Evolutionary conservation across 495 filamentous ascomycete genomes (phyloP).

Genomic region (Xylaria castorea): DNA sequence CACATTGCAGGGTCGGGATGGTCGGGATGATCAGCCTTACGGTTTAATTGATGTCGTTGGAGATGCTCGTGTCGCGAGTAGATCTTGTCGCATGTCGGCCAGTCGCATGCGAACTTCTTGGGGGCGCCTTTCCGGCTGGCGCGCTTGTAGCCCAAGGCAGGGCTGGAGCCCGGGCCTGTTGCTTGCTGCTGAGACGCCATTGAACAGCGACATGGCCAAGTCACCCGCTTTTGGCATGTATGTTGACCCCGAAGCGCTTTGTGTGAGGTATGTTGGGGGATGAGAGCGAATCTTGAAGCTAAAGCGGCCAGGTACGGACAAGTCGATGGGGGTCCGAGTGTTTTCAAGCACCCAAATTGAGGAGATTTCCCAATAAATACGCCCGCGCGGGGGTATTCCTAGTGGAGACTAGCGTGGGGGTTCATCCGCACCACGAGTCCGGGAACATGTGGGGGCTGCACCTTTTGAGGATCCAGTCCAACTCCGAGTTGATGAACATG

Average conservation of each 20-base stretch:
- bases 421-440: background rate
- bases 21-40: slow-evolving; percentile 37
- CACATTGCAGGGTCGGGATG: background rate
- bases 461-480: no score
- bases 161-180: slow-evolving; percentile 25
- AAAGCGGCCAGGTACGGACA: slow-evolving; percentile 18
- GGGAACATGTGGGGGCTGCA: slow-evolving; percentile 19
- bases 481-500: no score
- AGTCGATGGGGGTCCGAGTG: slow-evolving; percentile 41
- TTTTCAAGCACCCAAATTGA: slow-evolving; percentile 29
- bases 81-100: slow-evolving; percentile 87
- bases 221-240: slow-evolving; percentile 30
- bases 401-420: slow-evolving; percentile 19
- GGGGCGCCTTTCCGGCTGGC: slow-evolving; percentile 58
- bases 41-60: slow-evolving; percentile 60
- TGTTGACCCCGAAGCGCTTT: slow-evolving; percentile 14
- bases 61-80: slow-evolving; percentile 97
- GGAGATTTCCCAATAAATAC: background rate
- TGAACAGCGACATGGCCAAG: slow-evolving; percentile 41
- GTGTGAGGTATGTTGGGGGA: slow-evolving; percentile 21
- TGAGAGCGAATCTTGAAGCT: slow-evolving; percentile 15
- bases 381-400: slow-evolving; percentile 2
- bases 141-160: slow-evolving; percentile 50
- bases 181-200: slow-evolving; percentile 43
- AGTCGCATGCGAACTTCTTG: slow-evolving; percentile 75